Conservation (phyloP, 2,329 filamentous ascomycete genomes). For the Verticillium isaacii region DNA sequence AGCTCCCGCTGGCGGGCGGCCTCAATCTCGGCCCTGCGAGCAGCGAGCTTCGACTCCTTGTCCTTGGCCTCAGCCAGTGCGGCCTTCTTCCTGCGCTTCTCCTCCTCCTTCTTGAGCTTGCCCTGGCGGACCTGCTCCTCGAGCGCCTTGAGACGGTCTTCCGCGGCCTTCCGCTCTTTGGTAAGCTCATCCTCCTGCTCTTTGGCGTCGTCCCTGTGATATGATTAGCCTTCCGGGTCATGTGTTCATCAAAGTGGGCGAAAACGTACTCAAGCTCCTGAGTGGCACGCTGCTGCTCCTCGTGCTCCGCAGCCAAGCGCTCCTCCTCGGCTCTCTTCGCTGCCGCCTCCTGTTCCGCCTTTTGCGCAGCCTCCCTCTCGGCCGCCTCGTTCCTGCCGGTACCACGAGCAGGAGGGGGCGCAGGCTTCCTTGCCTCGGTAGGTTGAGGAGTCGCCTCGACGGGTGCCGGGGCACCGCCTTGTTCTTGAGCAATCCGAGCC, state of each 20-base stretch:
- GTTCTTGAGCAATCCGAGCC: slow-evolving; percentile 75
- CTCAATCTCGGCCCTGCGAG: slow-evolving; percentile 87
- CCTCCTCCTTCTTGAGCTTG: slow-evolving; percentile 94
- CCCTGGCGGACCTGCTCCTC: slow-evolving; percentile 92
- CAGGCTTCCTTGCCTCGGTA: slow-evolving; percentile 55
- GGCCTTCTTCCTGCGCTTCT: slow-evolving; percentile 88
- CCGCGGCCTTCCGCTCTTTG: slow-evolving; percentile 73
- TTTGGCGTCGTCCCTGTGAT: slow-evolving; percentile 62
- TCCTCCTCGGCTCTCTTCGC: slow-evolving; percentile 61
- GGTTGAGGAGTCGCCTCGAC: slow-evolving; percentile 40
- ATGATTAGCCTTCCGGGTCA: slow-evolving; percentile 18
- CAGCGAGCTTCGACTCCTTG: slow-evolving; percentile 78
- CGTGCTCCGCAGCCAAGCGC: slow-evolving; percentile 65
- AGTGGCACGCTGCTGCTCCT: slow-evolving; percentile 68
- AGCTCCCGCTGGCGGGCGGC: slow-evolving; percentile 85
- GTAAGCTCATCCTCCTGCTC: slow-evolving; percentile 76
- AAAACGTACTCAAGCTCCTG: slow-evolving; percentile 75
- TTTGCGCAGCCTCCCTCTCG: slow-evolving; percentile 47
- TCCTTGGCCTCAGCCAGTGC: slow-evolving; percentile 82
- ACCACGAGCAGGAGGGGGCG: slow-evolving; percentile 79
- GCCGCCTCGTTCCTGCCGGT: slow-evolving; percentile 54
- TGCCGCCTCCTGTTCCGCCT: slow-evolving; percentile 50
- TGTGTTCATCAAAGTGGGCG: slow-evolving; percentile 3
- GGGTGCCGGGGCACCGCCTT: slow-evolving; percentile 54
- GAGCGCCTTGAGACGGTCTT: slow-evolving; percentile 78